Evolutionary conservation across 2,329 filamentous ascomycete genomes (phyloP).

Genomic region (Pseudogymnoascus sp.): DNA sequence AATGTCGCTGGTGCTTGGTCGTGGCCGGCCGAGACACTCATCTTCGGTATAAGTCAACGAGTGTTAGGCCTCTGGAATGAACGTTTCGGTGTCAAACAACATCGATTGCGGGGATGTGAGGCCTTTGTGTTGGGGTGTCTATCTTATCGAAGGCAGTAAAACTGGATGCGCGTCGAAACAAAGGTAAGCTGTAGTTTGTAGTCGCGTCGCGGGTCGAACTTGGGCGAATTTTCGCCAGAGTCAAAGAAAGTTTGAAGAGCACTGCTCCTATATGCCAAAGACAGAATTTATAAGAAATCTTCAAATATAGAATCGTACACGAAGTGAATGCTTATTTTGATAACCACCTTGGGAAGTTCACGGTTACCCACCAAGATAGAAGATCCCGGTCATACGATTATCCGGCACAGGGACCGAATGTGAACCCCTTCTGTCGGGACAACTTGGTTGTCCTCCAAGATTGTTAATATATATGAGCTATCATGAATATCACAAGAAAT

Average conservation of each 20-base stretch:
- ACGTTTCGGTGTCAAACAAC: slow-evolving; percentile 1
- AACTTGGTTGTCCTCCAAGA: not conserved
- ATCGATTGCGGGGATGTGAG: slow-evolving; percentile 8
- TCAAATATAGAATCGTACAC: slow-evolving; percentile 1
- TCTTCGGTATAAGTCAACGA: not conserved
- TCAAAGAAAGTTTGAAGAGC: slow-evolving; percentile 4
- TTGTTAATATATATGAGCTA: not conserved
- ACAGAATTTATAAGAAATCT: not conserved
- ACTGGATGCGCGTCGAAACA: not conserved
- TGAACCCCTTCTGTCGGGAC: not conserved
- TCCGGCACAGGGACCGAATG: not conserved
- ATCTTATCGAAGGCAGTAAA: slow-evolving; percentile 1
- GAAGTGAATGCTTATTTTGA: slow-evolving; percentile 8
- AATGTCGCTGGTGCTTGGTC: slow-evolving; percentile 2
- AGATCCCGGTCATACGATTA: slow-evolving; percentile 8
- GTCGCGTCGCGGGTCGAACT: not conserved
- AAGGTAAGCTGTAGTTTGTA: not conserved
- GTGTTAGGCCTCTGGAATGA: slow-evolving; percentile 1
- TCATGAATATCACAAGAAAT: not conserved
- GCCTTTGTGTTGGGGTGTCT: slow-evolving; percentile 8
- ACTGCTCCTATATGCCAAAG: not conserved
- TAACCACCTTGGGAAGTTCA: slow-evolving; percentile 2
- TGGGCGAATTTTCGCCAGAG: not conserved
- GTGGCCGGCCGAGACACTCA: slow-evolving; percentile 8
- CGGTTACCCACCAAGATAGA: slow-evolving; percentile 5